Evolutionary conservation across 2,329 filamentous ascomycete species (phyloP).

Genomic region (Hirsutella minnesotensis): DNA sequence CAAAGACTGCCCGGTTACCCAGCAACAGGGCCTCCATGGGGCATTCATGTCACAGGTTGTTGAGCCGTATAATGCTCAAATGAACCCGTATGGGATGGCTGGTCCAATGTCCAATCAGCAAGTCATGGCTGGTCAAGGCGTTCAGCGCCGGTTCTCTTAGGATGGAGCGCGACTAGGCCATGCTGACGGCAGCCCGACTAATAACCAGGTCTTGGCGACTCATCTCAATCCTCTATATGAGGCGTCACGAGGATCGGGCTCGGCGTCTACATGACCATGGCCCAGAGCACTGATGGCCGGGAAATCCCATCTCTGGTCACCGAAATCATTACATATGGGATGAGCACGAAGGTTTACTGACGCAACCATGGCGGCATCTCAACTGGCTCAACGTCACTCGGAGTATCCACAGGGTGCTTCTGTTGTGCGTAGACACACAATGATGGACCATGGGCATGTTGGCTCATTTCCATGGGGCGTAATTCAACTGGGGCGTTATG

Average conservation of each 20-base stretch:
- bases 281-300: no score
- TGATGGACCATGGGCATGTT: no score
- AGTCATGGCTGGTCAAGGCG: slow-evolving; percentile 43
- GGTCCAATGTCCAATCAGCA: slow-evolving; percentile 38
- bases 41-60: slow-evolving; percentile 44
- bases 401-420: no score
- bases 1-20: slow-evolving; percentile 90
- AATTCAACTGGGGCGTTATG: background rate
- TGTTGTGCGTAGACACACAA: no score
- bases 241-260: no score
- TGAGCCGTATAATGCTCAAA: slow-evolving; percentile 41
- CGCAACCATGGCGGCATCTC: no score
- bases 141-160: slow-evolving; percentile 47
- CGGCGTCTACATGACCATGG: no score
- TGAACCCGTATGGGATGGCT: slow-evolving; percentile 49
- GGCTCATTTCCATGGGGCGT: background rate
- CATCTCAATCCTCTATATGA: no score
- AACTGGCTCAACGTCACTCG: no score
- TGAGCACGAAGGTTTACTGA: no score
- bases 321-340: no score
- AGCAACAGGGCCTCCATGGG: slow-evolving; percentile 58
- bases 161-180: slow-evolving; percentile 5
- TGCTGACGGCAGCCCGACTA: background rate
- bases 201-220: background rate
- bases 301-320: no score